These are phyloP conservation scores for Rhodotorula sp. DNA, from an alignment of 1,284 basidiomycete species.

Conservation along the genomic window DNA sequence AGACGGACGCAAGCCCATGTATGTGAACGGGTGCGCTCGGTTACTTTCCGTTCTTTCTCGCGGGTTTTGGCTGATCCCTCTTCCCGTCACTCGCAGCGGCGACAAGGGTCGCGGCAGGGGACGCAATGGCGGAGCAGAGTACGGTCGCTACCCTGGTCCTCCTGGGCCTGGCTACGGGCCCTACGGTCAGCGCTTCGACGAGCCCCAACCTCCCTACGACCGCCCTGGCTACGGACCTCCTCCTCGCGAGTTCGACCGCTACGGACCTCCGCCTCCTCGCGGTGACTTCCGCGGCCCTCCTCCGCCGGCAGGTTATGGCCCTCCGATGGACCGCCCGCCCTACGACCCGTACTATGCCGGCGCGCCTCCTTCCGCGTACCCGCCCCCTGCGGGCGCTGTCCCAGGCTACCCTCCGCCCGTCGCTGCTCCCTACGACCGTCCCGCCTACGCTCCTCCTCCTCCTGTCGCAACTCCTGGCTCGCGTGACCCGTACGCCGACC, in stretches of 20 bases:
- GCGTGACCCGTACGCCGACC: slow-evolving; percentile 23
- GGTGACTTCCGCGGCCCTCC: slow-evolving; percentile 2
- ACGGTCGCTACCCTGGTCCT: slow-evolving; percentile 13
- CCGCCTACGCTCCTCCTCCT: slow-evolving; percentile 13
- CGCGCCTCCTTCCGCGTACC: slow-evolving; percentile 14
- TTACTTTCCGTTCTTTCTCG: neutral
- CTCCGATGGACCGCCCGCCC: slow-evolving; percentile 15
- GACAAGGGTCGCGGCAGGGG: slow-evolving; percentile 2
- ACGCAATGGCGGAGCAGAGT: neutral
- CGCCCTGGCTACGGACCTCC: slow-evolving; percentile 16
- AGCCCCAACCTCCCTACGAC: slow-evolving; percentile 9
- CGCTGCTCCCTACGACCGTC: slow-evolving; percentile 21
- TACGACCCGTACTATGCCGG: slow-evolving; percentile 30
- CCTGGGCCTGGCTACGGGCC: slow-evolving; percentile 3
- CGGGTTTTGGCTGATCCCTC: neutral
- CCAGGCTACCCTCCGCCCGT: neutral
- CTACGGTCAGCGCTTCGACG: slow-evolving; percentile 1
- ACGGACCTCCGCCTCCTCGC: slow-evolving; percentile 15
- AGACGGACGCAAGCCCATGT: slow-evolving; percentile 36
- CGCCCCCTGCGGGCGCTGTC: slow-evolving; percentile 1
- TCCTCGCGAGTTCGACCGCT: slow-evolving; percentile 15
- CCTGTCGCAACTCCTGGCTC: neutral
- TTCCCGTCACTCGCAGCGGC: neutral
- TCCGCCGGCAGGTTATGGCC: slow-evolving; percentile 16
- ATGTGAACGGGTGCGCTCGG: slow-evolving; percentile 19